Conservation (phyloP, 495 filamentous ascomycete species). For the Beverwykella pulmonaria region DNA sequence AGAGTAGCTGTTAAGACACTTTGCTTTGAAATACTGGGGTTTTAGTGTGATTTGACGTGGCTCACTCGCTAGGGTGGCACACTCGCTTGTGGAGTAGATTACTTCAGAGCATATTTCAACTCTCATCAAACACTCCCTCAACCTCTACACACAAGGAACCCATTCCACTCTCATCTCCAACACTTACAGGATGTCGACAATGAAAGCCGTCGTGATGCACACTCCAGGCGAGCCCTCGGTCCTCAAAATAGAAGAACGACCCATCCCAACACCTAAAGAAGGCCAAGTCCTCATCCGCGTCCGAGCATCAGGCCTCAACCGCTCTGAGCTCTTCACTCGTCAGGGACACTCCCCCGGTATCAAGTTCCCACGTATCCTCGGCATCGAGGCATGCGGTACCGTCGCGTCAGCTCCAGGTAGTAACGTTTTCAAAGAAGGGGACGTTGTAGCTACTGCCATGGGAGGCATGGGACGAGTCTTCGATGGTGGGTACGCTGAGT, state of each 20-base stretch:
- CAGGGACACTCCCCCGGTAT: constrained; percentile 54
- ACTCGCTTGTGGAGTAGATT: too few species aligned
- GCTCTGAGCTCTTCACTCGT: constrained; percentile 60
- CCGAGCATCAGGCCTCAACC: constrained; percentile 58
- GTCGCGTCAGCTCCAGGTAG: constrained; percentile 48
- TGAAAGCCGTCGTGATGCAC: constrained; percentile 44
- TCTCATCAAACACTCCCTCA: too few species aligned
- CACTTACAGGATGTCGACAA: constrained; percentile 30
- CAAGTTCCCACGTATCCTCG: constrained; percentile 53
- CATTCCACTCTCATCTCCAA: neutral
- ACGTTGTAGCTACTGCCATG: constrained; percentile 56
- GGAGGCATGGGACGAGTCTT: constrained; percentile 56
- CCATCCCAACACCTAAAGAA: constrained; percentile 40
- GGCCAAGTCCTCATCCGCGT: constrained; percentile 54
- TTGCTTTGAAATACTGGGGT: too few species aligned
- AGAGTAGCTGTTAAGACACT: too few species aligned
- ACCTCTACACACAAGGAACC: too few species aligned
- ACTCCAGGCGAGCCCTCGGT: constrained; percentile 39
- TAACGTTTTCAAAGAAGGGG: constrained; percentile 48
- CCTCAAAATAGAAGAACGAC: constrained; percentile 37
- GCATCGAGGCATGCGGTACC: constrained; percentile 57
- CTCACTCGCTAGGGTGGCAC: too few species aligned
- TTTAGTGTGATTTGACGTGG: too few species aligned
- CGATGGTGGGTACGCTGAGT: constrained; percentile 61
- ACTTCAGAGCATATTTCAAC: too few species aligned